Conservation (phyloP, 306 rosid species). For the Cyamopsis tetragonoloba region DNA sequence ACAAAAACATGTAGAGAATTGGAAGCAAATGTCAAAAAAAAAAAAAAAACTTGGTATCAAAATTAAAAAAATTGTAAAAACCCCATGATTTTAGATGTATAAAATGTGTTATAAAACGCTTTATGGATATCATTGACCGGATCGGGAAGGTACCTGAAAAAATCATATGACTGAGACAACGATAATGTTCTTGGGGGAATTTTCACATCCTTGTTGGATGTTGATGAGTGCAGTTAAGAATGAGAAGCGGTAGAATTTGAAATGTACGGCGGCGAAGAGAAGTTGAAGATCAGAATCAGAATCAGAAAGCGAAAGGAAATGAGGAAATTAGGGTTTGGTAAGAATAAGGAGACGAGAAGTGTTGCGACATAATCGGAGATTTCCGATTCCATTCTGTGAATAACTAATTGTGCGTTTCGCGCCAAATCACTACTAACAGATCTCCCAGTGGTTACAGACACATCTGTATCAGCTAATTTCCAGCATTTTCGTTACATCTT, state of each 20-base stretch:
- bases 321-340: slow-evolving; percentile 39
- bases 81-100: not conserved
- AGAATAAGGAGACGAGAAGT: slow-evolving; percentile 24
- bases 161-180: not conserved
- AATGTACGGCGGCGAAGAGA: not conserved
- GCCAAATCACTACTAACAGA: slow-evolving; percentile 21
- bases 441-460: too few species aligned
- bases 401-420: slow-evolving; percentile 19
- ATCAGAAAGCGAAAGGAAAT: not conserved
- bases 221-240: not conserved
- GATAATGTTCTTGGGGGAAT: not conserved
- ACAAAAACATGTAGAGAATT: not conserved
- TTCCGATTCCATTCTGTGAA: slow-evolving; percentile 29
- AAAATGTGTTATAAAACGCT: too few species aligned
- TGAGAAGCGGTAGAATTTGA: not conserved
- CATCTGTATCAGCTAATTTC: not conserved
- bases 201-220: not conserved
- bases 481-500: not conserved
- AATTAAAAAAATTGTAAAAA: not conserved
- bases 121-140: not conserved
- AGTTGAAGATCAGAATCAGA: not conserved
- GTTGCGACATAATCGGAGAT: slow-evolving; percentile 31
- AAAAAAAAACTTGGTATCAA: not conserved
- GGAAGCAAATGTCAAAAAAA: not conserved
- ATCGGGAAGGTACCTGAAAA: slow-evolving; percentile 18